Evolutionary conservation across 2,329 filamentous ascomycete genomes (phyloP).

Genomic region (Zymoseptoria crescenta): DNA sequence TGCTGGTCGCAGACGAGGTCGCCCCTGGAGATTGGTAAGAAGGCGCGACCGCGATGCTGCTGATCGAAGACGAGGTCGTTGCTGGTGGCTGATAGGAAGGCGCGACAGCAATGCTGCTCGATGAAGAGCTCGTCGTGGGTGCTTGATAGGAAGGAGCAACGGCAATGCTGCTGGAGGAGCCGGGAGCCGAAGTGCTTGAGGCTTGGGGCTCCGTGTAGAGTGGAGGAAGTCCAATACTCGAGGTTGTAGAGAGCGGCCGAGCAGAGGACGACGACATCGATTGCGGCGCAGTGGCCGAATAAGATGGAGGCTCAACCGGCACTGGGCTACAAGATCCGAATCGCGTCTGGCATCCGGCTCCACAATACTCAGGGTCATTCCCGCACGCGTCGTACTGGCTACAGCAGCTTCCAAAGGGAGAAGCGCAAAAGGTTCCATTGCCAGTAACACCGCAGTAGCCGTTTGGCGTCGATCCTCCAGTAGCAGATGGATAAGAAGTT

Average conservation of each 20-base stretch:
- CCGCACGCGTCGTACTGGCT: constrained; percentile 12
- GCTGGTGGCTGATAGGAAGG: not conserved
- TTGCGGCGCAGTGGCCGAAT: not conserved
- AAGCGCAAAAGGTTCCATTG: constrained; percentile 1
- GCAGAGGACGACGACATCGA: not conserved
- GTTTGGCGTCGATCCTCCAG: not conserved
- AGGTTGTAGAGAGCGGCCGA: not conserved
- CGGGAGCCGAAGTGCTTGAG: not conserved
- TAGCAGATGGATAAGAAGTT: not conserved
- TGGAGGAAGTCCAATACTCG: not conserved
- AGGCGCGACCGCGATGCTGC: constrained; percentile 1
- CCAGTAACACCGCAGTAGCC: constrained; percentile 6
- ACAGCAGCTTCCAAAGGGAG: constrained; percentile 11
- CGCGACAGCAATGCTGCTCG: constrained; percentile 1
- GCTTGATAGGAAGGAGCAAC: not conserved
- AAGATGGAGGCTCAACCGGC: not conserved
- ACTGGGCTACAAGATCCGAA: constrained; percentile 4
- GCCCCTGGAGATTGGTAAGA: not conserved
- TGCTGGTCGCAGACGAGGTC: constrained; percentile 1
- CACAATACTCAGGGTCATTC: constrained; percentile 7
- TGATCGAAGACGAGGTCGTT: constrained; percentile 1
- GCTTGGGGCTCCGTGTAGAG: not conserved
- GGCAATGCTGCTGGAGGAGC: not conserved
- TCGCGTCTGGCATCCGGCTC: constrained; percentile 8
- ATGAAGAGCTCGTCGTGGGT: not conserved